phyloP scores from a whole-genome alignment of 2,329 filamentous ascomycete genomes.

The Neurospora crassa region DNA sequence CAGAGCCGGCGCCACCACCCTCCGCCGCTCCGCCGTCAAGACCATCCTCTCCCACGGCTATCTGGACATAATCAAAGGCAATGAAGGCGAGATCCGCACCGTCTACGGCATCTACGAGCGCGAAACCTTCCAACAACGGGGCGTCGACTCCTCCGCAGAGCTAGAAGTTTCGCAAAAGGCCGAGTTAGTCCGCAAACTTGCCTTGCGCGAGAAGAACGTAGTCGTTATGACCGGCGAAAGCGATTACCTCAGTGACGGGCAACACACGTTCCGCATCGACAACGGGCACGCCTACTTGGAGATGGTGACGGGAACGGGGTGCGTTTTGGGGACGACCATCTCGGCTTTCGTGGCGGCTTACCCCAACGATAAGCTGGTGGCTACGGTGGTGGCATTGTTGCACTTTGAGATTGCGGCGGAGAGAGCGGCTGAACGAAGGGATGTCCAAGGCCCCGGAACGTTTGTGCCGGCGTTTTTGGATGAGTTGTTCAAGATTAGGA shows the following conservation, averaged over 20 bases:
- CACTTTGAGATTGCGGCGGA: conserved; percentile 71
- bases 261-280: conserved; percentile 52
- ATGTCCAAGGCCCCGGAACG: conserved; percentile 69
- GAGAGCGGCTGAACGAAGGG: conserved; percentile 47
- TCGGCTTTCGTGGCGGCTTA: conserved; percentile 63
- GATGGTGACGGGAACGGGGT: conserved; percentile 70
- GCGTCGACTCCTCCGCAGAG: conserved; percentile 68
- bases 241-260: conserved; percentile 71
- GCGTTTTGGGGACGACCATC: conserved; percentile 73
- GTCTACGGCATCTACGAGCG: conserved; percentile 37
- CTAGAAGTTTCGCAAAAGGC: conserved; percentile 40
- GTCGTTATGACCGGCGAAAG: conserved; percentile 73
- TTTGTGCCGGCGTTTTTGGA: conserved; percentile 85
- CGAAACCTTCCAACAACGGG: conserved; percentile 54
- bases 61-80: conserved; percentile 87
- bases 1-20: conserved; percentile 66
- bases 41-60: conserved; percentile 64
- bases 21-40: conserved; percentile 62
- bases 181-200: conserved; percentile 54
- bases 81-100: conserved; percentile 77
- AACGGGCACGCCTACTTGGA: conserved; percentile 71
- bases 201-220: conserved; percentile 57
- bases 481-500: conserved; percentile 43
- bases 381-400: conserved; percentile 62
- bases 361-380: conserved; percentile 55